Percentiles rank a stretch among this genome's conserved stretches.
Conservation (phyloP, 148 eudicot species). For the Spergularia marina region DNA sequence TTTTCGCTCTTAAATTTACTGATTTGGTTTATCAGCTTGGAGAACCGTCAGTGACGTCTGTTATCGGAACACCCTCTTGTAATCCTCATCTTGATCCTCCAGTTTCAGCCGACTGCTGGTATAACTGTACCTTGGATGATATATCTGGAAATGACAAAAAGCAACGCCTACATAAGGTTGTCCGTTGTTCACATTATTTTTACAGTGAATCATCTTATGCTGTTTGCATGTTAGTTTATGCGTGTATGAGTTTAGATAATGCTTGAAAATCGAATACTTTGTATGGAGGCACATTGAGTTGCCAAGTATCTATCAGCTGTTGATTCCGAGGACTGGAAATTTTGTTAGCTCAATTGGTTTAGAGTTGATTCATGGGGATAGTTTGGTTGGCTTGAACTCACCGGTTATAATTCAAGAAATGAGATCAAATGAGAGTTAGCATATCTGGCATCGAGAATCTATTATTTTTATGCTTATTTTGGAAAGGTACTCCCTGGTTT, state of each 20-base stretch:
- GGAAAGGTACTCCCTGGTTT: background rate
- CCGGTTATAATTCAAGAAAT: background rate
- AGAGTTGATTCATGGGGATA: background rate
- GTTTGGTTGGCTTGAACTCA: background rate
- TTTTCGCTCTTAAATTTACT: background rate
- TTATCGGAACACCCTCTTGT: constrained; percentile 59
- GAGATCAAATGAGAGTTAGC: background rate
- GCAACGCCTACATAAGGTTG: constrained; percentile 78
- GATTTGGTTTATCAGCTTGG: constrained; percentile 58
- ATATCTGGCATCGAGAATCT: background rate
- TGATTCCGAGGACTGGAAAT: background rate
- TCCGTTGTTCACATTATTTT: background rate
- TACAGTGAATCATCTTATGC: background rate
- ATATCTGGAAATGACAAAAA: constrained; percentile 86
- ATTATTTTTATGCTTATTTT: background rate
- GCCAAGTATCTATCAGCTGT: constrained; percentile 1
- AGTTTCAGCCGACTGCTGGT: constrained; percentile 89
- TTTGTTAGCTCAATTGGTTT: background rate
- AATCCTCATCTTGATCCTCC: constrained; percentile 79
- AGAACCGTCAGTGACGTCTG: constrained; percentile 69
- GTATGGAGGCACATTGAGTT: background rate
- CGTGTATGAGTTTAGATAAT: background rate
- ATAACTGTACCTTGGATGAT: constrained; percentile 86
- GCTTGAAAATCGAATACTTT: background rate
- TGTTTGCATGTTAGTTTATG: background rate